Evolutionary conservation across 768 basidiomycete genomes (phyloP).

Genomic region (Suillus placidus): DNA sequence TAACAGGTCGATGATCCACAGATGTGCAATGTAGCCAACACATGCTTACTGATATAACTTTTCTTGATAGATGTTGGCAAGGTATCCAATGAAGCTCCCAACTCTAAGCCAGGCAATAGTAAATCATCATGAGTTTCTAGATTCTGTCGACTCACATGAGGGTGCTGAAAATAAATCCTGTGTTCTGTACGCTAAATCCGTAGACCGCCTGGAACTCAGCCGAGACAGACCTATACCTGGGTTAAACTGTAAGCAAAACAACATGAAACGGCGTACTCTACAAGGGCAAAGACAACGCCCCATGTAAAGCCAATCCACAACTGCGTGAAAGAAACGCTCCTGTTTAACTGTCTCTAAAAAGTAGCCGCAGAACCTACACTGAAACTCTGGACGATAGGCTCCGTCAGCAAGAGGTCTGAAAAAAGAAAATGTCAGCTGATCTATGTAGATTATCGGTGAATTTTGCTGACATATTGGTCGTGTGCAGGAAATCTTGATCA

Average conservation of each 20-base stretch:
- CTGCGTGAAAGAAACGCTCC: conserved; percentile 31
- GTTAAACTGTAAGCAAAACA: conserved; percentile 5
- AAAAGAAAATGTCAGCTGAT: not conserved
- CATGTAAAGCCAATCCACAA: conserved; percentile 69
- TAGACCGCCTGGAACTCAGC: conserved; percentile 57
- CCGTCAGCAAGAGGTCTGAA: conserved; percentile 30
- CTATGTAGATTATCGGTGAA: not conserved
- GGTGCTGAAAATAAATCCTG: conserved; percentile 58
- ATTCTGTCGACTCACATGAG: conserved; percentile 45
- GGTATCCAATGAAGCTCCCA: conserved; percentile 48
- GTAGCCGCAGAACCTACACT: conserved; percentile 44
- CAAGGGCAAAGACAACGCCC: conserved; percentile 70
- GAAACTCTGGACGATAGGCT: conserved; percentile 72
- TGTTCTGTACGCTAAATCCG: conserved; percentile 55
- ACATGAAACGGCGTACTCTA: conserved; percentile 42
- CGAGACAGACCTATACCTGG: conserved; percentile 45
- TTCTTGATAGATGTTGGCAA: conserved; percentile 47
- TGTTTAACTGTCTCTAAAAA: conserved; percentile 11
- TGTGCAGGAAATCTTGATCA: conserved; percentile 69
- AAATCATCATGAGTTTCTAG: not conserved
- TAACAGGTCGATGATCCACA: not conserved
- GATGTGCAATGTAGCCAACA: not conserved
- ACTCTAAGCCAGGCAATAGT: conserved; percentile 39
- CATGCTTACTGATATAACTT: conserved; percentile 45
- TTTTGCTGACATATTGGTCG: conserved; percentile 63